Conservation (phyloP, 225 moss, liverwort and hornwort genomes). For the Polytrichum commune region DNA sequence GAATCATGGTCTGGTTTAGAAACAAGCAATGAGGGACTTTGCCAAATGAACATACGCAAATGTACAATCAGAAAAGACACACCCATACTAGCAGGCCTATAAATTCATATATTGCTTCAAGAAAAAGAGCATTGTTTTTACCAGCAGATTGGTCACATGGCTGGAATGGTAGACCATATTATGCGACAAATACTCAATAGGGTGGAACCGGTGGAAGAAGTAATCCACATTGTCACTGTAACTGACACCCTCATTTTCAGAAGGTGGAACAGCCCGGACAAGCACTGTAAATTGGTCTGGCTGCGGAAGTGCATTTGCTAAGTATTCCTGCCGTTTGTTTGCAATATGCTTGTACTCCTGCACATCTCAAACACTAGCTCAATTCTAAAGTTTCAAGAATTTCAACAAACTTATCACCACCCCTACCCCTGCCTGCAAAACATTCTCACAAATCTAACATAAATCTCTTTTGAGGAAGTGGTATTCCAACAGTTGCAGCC, state of each 20-base stretch:
- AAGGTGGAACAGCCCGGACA: constrained; percentile 62
- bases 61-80: too few relatives aligned
- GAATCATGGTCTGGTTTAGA: not conserved
- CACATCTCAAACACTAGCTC: constrained; percentile 1
- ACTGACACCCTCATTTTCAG: constrained; percentile 53
- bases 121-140: constrained; percentile 9
- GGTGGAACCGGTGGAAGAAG: constrained; percentile 74
- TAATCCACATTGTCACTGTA: constrained; percentile 65
- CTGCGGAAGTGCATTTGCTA: constrained; percentile 47
- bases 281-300: constrained; percentile 94
- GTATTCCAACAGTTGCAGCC: too few relatives aligned
- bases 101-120: too few relatives aligned
- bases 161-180: constrained; percentile 73
- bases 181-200: constrained; percentile 63
- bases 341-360: constrained; percentile 70
- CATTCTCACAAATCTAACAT: too few relatives aligned
- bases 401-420: not conserved
- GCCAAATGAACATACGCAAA: too few relatives aligned
- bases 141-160: constrained; percentile 61
- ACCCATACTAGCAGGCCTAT: too few relatives aligned
- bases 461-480: too few relatives aligned
- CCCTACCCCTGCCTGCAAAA: too few relatives aligned
- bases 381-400: not conserved
- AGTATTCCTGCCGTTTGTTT: constrained; percentile 44
- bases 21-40: not conserved